These are phyloP conservation scores for Auricularia heimuer DNA, from an alignment of 768 basidiomycete species.

Conservation along the genomic window DNA sequence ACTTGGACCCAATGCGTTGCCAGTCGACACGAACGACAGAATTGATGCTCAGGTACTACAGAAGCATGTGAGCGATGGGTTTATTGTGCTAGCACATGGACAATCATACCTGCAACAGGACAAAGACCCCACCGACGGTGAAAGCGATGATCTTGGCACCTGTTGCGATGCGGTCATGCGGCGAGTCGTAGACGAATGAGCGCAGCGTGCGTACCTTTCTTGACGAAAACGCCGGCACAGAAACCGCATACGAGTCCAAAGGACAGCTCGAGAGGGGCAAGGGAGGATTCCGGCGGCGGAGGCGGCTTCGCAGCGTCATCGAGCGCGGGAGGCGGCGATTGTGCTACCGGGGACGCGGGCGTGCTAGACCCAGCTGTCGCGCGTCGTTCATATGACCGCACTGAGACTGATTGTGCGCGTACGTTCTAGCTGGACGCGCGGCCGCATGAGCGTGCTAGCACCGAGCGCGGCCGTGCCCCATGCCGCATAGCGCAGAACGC, in stretches of 20 bases:
- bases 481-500: slow-evolving; percentile 14
- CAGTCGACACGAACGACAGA: slow-evolving; percentile 76
- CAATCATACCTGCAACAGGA: slow-evolving; percentile 70
- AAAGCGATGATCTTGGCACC: slow-evolving; percentile 80
- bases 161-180: slow-evolving; percentile 3
- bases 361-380: slow-evolving; percentile 7
- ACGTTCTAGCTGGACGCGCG: slow-evolving; percentile 47
- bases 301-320: slow-evolving; percentile 1
- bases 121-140: slow-evolving; percentile 81
- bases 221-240: slow-evolving; percentile 87
- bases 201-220: slow-evolving; percentile 55
- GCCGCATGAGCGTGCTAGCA: slow-evolving; percentile 26
- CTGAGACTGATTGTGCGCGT: slow-evolving; percentile 12
- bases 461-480: slow-evolving; percentile 38
- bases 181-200: no score
- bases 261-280: slow-evolving; percentile 71
- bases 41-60: slow-evolving; percentile 42
- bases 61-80: not conserved
- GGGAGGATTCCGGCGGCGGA: slow-evolving; percentile 50
- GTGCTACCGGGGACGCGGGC: slow-evolving; percentile 18
- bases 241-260: slow-evolving; percentile 87
- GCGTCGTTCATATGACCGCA: slow-evolving; percentile 10
- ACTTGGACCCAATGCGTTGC: slow-evolving; percentile 50
- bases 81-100: not conserved
- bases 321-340: not conserved